Percentiles rank a stretch among this genome's conserved stretches.
Evolutionary conservation across 2,329 filamentous ascomycete species (phyloP).

Genomic region (Alternaria rosae): DNA sequence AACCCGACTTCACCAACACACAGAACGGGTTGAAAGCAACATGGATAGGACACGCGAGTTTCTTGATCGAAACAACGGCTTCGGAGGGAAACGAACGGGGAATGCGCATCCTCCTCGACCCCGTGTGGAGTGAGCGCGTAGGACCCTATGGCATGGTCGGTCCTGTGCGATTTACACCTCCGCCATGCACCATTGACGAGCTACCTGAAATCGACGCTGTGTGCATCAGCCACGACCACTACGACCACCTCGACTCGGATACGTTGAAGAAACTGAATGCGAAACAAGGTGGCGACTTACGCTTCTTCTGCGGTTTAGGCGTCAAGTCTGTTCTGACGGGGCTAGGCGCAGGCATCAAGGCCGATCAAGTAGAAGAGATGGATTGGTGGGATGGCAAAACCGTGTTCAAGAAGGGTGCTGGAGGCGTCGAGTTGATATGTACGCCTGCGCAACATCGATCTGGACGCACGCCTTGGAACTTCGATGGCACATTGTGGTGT

Average conservation of each 20-base stretch:
- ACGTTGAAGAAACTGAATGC: slow-evolving; percentile 54
- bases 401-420: slow-evolving; percentile 42
- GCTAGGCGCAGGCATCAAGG: slow-evolving; percentile 48
- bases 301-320: slow-evolving; percentile 55
- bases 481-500: slow-evolving; percentile 57
- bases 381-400: slow-evolving; percentile 61
- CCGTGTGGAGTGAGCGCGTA: slow-evolving; percentile 61
- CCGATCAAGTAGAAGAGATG: slow-evolving; percentile 54
- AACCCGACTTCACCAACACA: slow-evolving; percentile 50
- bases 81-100: slow-evolving; percentile 43
- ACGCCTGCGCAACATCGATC: slow-evolving; percentile 59
- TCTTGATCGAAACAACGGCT: slow-evolving; percentile 55
- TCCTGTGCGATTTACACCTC: slow-evolving; percentile 61
- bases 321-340: slow-evolving; percentile 49
- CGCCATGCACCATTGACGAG: slow-evolving; percentile 59
- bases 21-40: slow-evolving; percentile 53
- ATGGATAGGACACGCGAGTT: slow-evolving; percentile 62
- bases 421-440: slow-evolving; percentile 54
- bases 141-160: slow-evolving; percentile 57
- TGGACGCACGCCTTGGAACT: slow-evolving; percentile 51
- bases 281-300: slow-evolving; percentile 47
- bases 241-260: slow-evolving; percentile 61
- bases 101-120: slow-evolving; percentile 60
- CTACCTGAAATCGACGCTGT: slow-evolving; percentile 61
- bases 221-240: slow-evolving; percentile 64